Percentiles rank a stretch among this genome's conserved stretches.
phyloP scores from a whole-genome alignment of 2,329 filamentous ascomycete species.

The Colletotrichum sp. region DNA sequence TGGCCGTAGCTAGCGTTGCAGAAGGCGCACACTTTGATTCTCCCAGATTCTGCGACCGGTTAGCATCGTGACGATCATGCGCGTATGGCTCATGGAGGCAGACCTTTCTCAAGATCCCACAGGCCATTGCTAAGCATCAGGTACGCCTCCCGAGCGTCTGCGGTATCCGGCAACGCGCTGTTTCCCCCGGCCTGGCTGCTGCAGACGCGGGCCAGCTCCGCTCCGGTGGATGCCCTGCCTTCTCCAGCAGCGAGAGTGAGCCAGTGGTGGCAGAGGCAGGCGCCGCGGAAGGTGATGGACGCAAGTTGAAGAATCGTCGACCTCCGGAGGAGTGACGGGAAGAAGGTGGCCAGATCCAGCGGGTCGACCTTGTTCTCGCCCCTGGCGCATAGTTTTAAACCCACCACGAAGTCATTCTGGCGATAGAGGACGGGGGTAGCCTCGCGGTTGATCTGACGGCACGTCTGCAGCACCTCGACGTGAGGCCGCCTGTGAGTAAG shows the following conservation, averaged over 20 bases:
- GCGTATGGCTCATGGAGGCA: not conserved
- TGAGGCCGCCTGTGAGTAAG: conserved; percentile 20
- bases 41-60: not conserved
- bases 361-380: not conserved
- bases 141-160: not conserved
- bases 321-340: conserved; percentile 25
- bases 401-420: conserved; percentile 31
- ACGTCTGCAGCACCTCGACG: conserved; percentile 32
- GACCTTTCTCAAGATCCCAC: not conserved
- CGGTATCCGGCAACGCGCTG: not conserved
- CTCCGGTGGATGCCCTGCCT: not conserved
- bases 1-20: not conserved
- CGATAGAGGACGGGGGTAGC: conserved; percentile 33
- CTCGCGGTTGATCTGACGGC: conserved; percentile 33
- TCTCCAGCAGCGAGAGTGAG: not conserved
- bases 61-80: not conserved
- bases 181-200: not conserved
- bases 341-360: conserved; percentile 13
- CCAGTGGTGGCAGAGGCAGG: conserved; percentile 22
- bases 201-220: not conserved
- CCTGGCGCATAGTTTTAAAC: conserved; percentile 16
- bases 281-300: conserved; percentile 22
- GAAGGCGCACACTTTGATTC: conserved; percentile 2
- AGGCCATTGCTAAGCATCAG: not conserved
- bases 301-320: conserved; percentile 23